A percentile compares a stretch with the other conserved stretches of the same genome.
Evolutionary conservation across 73 alveolate genomes (phyloP).

Genomic region (Blepharisma stoltei): DNA sequence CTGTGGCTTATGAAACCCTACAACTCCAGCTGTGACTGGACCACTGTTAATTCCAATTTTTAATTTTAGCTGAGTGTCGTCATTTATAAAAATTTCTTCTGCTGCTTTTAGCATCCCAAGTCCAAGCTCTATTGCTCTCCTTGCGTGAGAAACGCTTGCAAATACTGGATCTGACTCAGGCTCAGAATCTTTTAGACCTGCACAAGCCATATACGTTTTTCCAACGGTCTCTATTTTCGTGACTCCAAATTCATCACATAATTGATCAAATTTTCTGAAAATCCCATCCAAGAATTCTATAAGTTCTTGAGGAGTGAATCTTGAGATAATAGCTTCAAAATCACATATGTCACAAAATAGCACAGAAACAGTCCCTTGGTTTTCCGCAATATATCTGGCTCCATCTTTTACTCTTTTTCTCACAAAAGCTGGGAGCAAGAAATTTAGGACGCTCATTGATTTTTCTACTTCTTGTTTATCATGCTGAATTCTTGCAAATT

Average conservation of each 20-base stretch:
- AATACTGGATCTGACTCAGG: constrained; percentile 8
- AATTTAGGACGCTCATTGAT: constrained; percentile 45
- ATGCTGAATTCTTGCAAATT: constrained; percentile 23
- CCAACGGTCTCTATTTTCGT: constrained; percentile 86
- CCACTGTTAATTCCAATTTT: constrained; percentile 98
- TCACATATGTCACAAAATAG: constrained; percentile 56
- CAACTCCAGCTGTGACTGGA: constrained; percentile 97
- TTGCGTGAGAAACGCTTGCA: constrained; percentile 12
- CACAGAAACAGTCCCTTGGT: constrained; percentile 43
- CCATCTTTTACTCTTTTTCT: constrained; percentile 20
- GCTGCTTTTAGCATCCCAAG: not conserved
- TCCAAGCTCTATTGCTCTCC: constrained; percentile 2
- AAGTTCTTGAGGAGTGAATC: constrained; percentile 45
- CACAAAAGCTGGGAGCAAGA: constrained; percentile 36
- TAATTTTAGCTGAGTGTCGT: constrained; percentile 22
- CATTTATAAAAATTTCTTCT: not conserved
- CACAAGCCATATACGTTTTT: constrained; percentile 87
- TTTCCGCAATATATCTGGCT: not conserved
- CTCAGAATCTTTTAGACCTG: constrained; percentile 74
- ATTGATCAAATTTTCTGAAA: constrained; percentile 43
- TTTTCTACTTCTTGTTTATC: constrained; percentile 33
- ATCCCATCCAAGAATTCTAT: constrained; percentile 52
- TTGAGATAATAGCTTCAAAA: constrained; percentile 52
- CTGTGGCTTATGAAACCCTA: constrained; percentile 97
- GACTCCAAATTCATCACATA: constrained; percentile 41